These are phyloP conservation scores for Ochetophila trinervis DNA, from an alignment of 306 rosid genomes.

Conservation along the genomic window DNA sequence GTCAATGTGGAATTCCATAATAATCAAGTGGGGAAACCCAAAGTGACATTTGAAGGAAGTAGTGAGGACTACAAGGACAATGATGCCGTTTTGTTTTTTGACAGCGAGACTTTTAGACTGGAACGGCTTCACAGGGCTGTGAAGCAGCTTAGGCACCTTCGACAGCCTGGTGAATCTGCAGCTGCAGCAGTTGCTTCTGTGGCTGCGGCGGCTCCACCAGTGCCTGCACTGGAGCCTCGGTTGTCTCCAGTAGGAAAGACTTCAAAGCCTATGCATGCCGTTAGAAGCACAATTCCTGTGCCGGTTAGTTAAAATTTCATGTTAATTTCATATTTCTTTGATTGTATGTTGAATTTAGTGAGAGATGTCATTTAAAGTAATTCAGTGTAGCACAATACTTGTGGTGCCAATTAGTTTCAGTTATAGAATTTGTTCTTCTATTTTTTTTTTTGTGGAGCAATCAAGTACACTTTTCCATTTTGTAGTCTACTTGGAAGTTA, in stretches of 20 bases:
- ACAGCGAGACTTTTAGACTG: slow-evolving; percentile 65
- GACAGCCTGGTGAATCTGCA: slow-evolving; percentile 81
- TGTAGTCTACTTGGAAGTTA: background rate
- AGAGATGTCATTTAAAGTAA: too few species aligned
- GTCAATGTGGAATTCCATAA: slow-evolving; percentile 80
- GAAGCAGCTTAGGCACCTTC: slow-evolving; percentile 76
- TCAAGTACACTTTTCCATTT: too few species aligned
- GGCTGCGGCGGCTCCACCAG: slow-evolving; percentile 28
- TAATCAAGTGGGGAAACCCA: slow-evolving; percentile 85
- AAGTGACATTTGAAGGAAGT: slow-evolving; percentile 82
- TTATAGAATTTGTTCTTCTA: too few species aligned
- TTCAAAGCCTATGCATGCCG: slow-evolving; percentile 37
- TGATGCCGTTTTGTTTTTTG: slow-evolving; percentile 85
- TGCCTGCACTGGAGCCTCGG: slow-evolving; percentile 49
- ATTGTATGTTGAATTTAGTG: background rate
- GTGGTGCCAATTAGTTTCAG: too few species aligned
- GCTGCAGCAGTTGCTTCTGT: slow-evolving; percentile 32
- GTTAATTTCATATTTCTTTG: background rate
- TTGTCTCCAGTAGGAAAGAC: slow-evolving; percentile 66
- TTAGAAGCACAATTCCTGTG: slow-evolving; percentile 47
- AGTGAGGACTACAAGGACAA: slow-evolving; percentile 85
- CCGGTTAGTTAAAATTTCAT: slow-evolving; percentile 42
- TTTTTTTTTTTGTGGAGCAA: too few species aligned
- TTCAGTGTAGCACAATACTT: too few species aligned
- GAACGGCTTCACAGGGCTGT: slow-evolving; percentile 82